These are phyloP conservation scores for Debaryomyces tyrocola DNA, from an alignment of 805 yeast species.

Conservation along the genomic window DNA sequence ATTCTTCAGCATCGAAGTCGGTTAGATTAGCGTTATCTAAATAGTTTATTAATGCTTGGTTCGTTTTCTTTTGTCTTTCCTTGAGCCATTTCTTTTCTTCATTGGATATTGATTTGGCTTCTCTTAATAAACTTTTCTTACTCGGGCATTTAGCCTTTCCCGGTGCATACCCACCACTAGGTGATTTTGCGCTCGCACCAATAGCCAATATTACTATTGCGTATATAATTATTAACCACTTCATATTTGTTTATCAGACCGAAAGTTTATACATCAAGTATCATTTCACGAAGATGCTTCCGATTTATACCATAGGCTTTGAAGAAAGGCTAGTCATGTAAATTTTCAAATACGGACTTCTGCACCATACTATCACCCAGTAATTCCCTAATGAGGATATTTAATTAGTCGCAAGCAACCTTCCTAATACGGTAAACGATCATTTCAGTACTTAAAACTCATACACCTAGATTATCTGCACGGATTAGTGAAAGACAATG, in stretches of 20 bases:
- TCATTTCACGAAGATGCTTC: no score
- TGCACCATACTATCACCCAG: no score
- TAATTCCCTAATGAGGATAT: no score
- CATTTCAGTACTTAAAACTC: no score
- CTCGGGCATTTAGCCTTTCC: constrained; percentile 27
- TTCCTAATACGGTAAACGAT: no score
- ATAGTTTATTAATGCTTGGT: constrained; percentile 21
- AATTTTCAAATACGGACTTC: no score
- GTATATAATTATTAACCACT: not conserved
- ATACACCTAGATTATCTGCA: no score
- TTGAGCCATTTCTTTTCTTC: constrained; percentile 26
- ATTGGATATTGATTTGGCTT: constrained; percentile 22
- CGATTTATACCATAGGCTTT: no score
- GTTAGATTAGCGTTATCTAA: constrained; percentile 21
- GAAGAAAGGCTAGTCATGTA: no score
- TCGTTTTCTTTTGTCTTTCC: constrained; percentile 21
- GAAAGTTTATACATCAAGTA: no score
- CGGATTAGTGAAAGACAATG: no score
- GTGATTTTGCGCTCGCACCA: constrained; percentile 15
- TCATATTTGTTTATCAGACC: not conserved
- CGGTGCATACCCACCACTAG: constrained; percentile 31
- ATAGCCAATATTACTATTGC: not conserved
- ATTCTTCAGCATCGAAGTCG: constrained; percentile 20
- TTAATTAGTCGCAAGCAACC: no score
- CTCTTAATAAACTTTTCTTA: constrained; percentile 20